Evolutionary conservation across 305 asterid species (phyloP).

Genomic region (Fraxinus platypoda): DNA sequence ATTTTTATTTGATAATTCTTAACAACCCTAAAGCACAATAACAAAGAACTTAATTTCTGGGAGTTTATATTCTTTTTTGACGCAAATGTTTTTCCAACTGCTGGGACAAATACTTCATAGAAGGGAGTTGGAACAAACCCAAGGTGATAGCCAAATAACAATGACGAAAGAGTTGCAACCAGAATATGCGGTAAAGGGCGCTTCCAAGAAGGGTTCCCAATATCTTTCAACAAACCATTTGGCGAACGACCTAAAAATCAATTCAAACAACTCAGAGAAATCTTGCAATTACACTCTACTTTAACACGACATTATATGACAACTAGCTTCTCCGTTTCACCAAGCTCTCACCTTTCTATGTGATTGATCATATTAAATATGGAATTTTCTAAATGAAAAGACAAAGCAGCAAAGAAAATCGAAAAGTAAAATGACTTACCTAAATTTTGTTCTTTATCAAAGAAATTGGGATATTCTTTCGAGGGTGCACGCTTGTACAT

Average conservation of each 20-base stretch:
- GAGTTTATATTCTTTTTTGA: not conserved
- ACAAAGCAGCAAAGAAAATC: not conserved
- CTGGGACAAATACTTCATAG: slow-evolving; percentile 17
- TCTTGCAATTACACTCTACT: slow-evolving; percentile 8
- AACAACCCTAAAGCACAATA: not conserved
- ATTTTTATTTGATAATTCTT: slow-evolving; percentile 4
- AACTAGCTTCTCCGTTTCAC: slow-evolving; percentile 1
- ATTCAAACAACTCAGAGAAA: slow-evolving; percentile 15
- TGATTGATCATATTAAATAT: not conserved
- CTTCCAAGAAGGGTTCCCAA: slow-evolving; percentile 80
- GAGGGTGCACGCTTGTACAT: slow-evolving; percentile 70
- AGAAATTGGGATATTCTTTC: slow-evolving; percentile 47
- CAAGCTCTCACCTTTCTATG: not conserved
- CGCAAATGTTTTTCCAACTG: not conserved
- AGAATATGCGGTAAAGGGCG: slow-evolving; percentile 80
- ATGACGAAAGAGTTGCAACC: slow-evolving; percentile 77
- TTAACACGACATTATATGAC: not conserved
- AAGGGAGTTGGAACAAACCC: slow-evolving; percentile 53
- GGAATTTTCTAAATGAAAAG: not conserved
- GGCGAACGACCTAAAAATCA: slow-evolving; percentile 41
- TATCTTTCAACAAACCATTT: slow-evolving; percentile 45
- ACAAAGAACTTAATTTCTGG: not conserved
- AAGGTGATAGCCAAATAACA: slow-evolving; percentile 90
- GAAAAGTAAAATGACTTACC: slow-evolving; percentile 33
- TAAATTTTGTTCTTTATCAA: slow-evolving; percentile 41